Evolutionary conservation across 2,329 filamentous ascomycete species (phyloP).

Genomic region (Nannizziopsis arthrosporioides): DNA sequence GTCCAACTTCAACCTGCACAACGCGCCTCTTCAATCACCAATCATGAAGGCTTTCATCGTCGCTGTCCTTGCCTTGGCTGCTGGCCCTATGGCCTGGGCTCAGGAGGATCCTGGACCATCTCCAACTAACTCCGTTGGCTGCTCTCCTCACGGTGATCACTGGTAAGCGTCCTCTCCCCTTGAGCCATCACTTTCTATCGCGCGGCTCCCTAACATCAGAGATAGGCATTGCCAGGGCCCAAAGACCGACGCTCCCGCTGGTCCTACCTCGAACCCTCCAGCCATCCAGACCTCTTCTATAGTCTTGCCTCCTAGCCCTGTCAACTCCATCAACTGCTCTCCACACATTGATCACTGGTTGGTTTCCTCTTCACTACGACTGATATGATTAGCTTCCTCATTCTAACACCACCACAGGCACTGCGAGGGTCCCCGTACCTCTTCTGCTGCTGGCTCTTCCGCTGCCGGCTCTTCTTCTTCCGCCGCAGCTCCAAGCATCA

Average conservation of each 20-base stretch:
- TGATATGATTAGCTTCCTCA: too few relatives aligned
- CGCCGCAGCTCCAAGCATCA: conserved; percentile 2
- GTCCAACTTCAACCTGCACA: background rate
- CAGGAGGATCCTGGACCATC: conserved; percentile 21
- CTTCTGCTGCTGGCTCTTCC: background rate
- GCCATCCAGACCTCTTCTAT: conserved; percentile 14
- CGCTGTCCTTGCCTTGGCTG: conserved; percentile 7
- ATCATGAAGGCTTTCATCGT: conserved; percentile 7
- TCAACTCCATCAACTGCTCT: conserved; percentile 14
- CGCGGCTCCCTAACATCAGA: background rate
- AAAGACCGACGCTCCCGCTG: conserved; percentile 4
- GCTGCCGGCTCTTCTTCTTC: background rate
- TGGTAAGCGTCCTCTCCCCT: conserved; percentile 10
- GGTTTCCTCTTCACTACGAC: too few relatives aligned
- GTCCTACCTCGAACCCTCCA: background rate
- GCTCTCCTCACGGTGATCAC: conserved; percentile 16
- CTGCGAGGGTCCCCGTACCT: conserved; percentile 1
- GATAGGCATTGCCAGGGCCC: conserved; percentile 25
- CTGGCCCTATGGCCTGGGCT: conserved; percentile 9
- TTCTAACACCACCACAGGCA: conserved; percentile 4
- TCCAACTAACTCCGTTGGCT: conserved; percentile 21
- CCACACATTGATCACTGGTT: background rate
- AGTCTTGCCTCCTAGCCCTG: conserved; percentile 18
- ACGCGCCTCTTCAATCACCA: too few relatives aligned
- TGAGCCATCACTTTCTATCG: background rate